Evolutionary conservation across 106 monocot species (phyloP).

Genomic region (Alisma plantagoaquatica): DNA sequence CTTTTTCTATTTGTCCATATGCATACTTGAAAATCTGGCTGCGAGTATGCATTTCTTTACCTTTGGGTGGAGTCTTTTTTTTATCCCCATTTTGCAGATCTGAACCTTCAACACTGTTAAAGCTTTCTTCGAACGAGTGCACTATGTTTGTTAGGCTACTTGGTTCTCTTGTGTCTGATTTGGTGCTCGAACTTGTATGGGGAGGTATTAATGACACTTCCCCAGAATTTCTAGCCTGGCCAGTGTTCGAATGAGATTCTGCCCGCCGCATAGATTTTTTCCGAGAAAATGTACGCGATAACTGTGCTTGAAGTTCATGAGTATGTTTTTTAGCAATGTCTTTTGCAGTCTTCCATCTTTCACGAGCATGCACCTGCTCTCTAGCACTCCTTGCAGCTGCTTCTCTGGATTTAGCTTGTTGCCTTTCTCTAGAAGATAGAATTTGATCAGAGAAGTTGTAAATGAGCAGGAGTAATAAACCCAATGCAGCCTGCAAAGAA

Average conservation of each 20-base stretch:
- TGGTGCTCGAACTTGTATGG: slow-evolving; percentile 2
- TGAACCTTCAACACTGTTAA: slow-evolving; percentile 43
- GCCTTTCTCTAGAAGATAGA: slow-evolving; percentile 59
- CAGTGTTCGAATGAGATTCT: slow-evolving; percentile 2
- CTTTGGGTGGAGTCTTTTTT: slow-evolving; percentile 46
- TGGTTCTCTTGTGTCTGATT: slow-evolving; percentile 29
- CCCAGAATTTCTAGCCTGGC: not conserved
- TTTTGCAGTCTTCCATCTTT: slow-evolving; percentile 79
- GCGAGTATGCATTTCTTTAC: slow-evolving; percentile 64
- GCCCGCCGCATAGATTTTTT: slow-evolving; percentile 28
- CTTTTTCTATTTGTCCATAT: slow-evolving; percentile 93
- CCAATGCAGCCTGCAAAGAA: slow-evolving; percentile 38
- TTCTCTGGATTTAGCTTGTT: slow-evolving; percentile 83
- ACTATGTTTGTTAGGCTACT: slow-evolving; percentile 43
- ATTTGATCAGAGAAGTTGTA: slow-evolving; percentile 81
- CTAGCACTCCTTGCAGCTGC: slow-evolving; percentile 72
- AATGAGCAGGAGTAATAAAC: slow-evolving; percentile 62
- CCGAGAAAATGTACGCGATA: slow-evolving; percentile 70
- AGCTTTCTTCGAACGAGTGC: slow-evolving; percentile 43
- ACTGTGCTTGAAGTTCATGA: slow-evolving; percentile 34
- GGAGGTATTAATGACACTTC: slow-evolving; percentile 3
- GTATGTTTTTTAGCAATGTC: slow-evolving; percentile 77
- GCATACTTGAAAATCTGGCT: slow-evolving; percentile 89
- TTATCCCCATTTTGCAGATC: slow-evolving; percentile 75
- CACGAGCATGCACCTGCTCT: slow-evolving; percentile 75